A percentile compares a stretch with the other conserved stretches of the same genome.
These are phyloP conservation scores for Mycena epipterygia DNA, from an alignment of 768 basidiomycete genomes.

Conservation along the genomic window DNA sequence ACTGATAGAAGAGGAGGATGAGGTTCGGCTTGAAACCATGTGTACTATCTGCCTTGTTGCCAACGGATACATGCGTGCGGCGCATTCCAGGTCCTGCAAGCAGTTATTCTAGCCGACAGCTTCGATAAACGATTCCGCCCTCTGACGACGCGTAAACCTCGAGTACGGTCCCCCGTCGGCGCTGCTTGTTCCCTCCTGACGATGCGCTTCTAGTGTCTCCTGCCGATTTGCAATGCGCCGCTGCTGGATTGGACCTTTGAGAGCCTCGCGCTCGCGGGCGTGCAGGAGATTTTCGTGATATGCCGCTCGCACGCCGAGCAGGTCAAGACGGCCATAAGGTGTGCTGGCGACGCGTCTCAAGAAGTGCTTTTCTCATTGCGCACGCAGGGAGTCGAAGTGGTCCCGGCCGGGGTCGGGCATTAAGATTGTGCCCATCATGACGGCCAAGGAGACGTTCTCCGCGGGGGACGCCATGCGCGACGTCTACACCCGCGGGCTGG, in stretches of 20 bases:
- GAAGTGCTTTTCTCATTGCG: constrained; percentile 30
- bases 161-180: constrained; percentile 63
- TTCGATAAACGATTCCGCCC: constrained; percentile 96
- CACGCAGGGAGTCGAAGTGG: constrained; percentile 85
- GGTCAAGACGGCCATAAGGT: constrained; percentile 90
- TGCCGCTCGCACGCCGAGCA: constrained; percentile 92
- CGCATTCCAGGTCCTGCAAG: constrained; percentile 72
- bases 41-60: constrained; percentile 8
- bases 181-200: constrained; percentile 29
- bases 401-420: constrained; percentile 83
- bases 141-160: constrained; percentile 88
- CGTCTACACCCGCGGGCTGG: constrained; percentile 91
- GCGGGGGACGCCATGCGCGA: constrained; percentile 95
- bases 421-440: constrained; percentile 88
- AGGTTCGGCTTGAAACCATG: constrained; percentile 50
- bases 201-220: constrained; percentile 73
- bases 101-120: constrained; percentile 95
- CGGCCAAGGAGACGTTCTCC: constrained; percentile 88
- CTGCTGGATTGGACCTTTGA: constrained; percentile 98
- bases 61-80: constrained; percentile 17
- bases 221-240: constrained; percentile 95
- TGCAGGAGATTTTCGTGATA: constrained; percentile 96
- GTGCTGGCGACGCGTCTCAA: constrained; percentile 29
- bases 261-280: constrained; percentile 92
- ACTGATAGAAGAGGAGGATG: constrained; percentile 78